Percentiles rank a stretch among this genome's conserved stretches.
These are phyloP conservation scores for Heracleum sosnowskyi DNA, from an alignment of 129 eudicot species.

Conservation along the genomic window DNA sequence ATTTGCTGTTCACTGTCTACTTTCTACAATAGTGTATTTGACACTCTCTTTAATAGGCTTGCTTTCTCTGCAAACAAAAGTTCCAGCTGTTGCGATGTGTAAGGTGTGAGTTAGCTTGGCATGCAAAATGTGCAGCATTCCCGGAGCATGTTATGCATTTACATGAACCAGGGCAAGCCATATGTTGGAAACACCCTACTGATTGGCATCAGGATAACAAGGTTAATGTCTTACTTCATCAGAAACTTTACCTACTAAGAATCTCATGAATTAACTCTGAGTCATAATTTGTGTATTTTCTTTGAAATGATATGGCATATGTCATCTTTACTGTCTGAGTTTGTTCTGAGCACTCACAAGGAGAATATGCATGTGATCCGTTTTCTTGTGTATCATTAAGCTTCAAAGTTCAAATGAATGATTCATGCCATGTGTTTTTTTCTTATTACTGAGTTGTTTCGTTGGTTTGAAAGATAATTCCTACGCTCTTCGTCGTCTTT, in stretches of 20 bases:
- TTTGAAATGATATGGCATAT: neutral
- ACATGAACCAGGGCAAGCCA: conserved; percentile 48
- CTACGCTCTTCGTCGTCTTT: neutral
- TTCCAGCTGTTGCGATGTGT: conserved; percentile 61
- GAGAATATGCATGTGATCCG: neutral
- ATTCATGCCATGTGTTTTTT: neutral
- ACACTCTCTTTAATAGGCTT: conserved; percentile 41
- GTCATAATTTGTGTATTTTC: neutral
- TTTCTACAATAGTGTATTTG: neutral
- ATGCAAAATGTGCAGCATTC: conserved; percentile 77
- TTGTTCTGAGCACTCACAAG: neutral
- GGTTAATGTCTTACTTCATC: conserved; percentile 36
- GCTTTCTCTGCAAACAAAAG: conserved; percentile 68
- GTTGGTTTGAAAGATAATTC: neutral
- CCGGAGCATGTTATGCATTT: conserved; percentile 53
- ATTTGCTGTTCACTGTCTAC: neutral
- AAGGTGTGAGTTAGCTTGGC: conserved; percentile 75
- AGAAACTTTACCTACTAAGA: neutral
- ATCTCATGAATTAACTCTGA: neutral
- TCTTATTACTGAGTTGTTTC: neutral
- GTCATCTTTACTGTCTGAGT: neutral
- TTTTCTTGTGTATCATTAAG: neutral
- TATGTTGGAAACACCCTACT: conserved; percentile 83
- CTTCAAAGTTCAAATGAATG: neutral
- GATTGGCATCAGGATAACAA: conserved; percentile 55